Conservation (phyloP, 2,329 filamentous ascomycete genomes). For the Cladosporium velox region DNA sequence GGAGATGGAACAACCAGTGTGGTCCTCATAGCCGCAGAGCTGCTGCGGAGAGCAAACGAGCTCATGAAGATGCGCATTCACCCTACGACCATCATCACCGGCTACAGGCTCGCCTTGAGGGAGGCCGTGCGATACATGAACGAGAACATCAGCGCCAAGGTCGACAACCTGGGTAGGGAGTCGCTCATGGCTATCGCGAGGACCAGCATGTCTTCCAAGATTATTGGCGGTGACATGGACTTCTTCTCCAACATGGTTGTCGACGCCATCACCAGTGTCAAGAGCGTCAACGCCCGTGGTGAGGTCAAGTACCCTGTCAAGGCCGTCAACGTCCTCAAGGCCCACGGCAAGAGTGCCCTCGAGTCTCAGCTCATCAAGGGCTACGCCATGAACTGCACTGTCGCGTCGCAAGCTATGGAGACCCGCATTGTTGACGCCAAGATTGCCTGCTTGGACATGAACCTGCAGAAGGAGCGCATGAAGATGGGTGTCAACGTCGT, state of each 20-base stretch:
- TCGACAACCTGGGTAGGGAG: slow-evolving; percentile 86
- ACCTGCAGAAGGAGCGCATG: slow-evolving; percentile 98
- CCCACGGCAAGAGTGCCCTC: slow-evolving; percentile 86
- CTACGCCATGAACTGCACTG: slow-evolving; percentile 97
- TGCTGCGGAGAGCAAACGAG: slow-evolving; percentile 91
- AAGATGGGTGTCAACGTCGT: slow-evolving; percentile 98
- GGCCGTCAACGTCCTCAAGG: slow-evolving; percentile 98
- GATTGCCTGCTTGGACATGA: slow-evolving; percentile 97
- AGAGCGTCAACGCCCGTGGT: slow-evolving; percentile 84
- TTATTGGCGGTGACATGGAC: slow-evolving; percentile 91
- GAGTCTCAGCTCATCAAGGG: slow-evolving; percentile 93
- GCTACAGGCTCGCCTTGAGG: slow-evolving; percentile 90
- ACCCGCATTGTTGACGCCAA: slow-evolving; percentile 90
- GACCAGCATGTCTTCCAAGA: slow-evolving; percentile 99
- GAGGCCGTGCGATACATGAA: slow-evolving; percentile 99
- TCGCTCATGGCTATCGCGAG: slow-evolving; percentile 93
- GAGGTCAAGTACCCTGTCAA: slow-evolving; percentile 98
- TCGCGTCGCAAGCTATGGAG: slow-evolving; percentile 96
- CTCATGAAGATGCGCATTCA: slow-evolving; percentile 99
- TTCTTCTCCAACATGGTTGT: slow-evolving; percentile 98
- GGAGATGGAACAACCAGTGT: slow-evolving; percentile 98
- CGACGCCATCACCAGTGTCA: slow-evolving; percentile 92
- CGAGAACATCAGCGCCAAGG: slow-evolving; percentile 95
- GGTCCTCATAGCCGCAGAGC: slow-evolving; percentile 93
- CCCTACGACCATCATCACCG: slow-evolving; percentile 98